A percentile compares a stretch with the other conserved stretches of the same genome.
These are phyloP conservation scores for Fusarium nodosum DNA, from an alignment of 2,329 filamentous ascomycete genomes.

Conservation along the genomic window DNA sequence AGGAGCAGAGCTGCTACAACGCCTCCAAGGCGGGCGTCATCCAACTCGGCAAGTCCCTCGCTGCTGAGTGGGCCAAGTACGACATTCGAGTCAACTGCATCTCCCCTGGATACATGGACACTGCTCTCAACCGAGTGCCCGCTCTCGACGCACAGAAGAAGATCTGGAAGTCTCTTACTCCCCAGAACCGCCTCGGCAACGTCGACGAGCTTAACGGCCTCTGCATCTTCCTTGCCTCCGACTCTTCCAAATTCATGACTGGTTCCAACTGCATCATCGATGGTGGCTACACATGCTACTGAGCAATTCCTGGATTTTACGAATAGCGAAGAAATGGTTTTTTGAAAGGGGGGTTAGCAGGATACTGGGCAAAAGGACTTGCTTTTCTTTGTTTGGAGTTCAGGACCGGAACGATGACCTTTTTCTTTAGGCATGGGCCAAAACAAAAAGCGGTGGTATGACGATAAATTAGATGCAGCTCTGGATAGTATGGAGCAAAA, in stretches of 20 bases:
- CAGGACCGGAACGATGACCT: slow-evolving; percentile 26
- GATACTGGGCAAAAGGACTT: slow-evolving; percentile 9
- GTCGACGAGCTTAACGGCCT: slow-evolving; percentile 84
- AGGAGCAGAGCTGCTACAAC: slow-evolving; percentile 87
- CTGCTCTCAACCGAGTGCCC: slow-evolving; percentile 81
- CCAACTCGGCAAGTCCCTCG: slow-evolving; percentile 83
- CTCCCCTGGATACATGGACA: slow-evolving; percentile 90
- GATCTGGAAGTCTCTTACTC: slow-evolving; percentile 81
- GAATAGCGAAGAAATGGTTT: slow-evolving; percentile 13
- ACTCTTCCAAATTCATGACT: slow-evolving; percentile 82
- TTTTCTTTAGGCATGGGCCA: slow-evolving; percentile 11
- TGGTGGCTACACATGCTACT: slow-evolving; percentile 76
- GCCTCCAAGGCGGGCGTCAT: slow-evolving; percentile 85
- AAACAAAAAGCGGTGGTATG: slow-evolving; percentile 23
- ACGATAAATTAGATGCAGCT: slow-evolving; percentile 40
- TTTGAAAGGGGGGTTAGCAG: neutral
- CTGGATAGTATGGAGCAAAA: slow-evolving; percentile 39
- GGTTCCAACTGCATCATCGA: slow-evolving; percentile 80
- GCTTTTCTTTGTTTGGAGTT: slow-evolving; percentile 44
- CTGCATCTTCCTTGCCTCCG: slow-evolving; percentile 80
- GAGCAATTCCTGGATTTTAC: slow-evolving; percentile 47
- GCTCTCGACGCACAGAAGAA: slow-evolving; percentile 85
- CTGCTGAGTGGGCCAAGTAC: slow-evolving; percentile 87
- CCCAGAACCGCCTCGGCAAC: slow-evolving; percentile 78
- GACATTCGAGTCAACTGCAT: slow-evolving; percentile 87